Evolutionary conservation across 768 basidiomycete genomes (phyloP), one percentile per base, ranked within the genome.

Genomic region (Artomyces pyxidatus): DNA sequence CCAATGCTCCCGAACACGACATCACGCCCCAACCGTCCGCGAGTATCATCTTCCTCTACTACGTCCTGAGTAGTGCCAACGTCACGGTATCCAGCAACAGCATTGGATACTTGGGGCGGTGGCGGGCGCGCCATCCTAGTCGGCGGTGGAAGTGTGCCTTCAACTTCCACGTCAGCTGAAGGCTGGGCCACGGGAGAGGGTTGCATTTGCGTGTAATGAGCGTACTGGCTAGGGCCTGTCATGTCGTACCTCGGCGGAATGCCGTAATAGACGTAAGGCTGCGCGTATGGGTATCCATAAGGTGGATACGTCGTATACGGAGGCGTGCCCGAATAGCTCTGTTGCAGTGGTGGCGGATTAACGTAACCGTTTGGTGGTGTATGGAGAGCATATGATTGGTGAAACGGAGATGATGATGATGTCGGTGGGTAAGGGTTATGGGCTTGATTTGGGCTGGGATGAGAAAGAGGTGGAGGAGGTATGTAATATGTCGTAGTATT

Each of bases 251-350:
- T 42, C 46, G 28, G 53, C 29, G 30, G 37, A 50, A 51, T 53
- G 42, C 64, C 62, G 75, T 73, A 74, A 49, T 65, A 67, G 44
- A 65, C 54, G 27, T 72, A 65, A 5, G 70, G 68, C 49, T 66
- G 68, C 2, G 64, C 58, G 42, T 66, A 68, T 35, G 59, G 47
- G 51, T 56, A 62, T 29, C 60, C 59, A 52, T 69, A 69, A 22
- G 65, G 62, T 3, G 63, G 59, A 55, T 67, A 70, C 50, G 61
- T 57, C 12, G 65, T 47, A 44, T 68, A 71, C 8, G 67, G 64
- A 10, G 71, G 67, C 5, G 63, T 63, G 16, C 58, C 63, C 30
- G 63, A 59, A 17, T 57, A 54, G 30, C 55, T 54, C 40, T 37
- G 56, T n/a, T 47, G 55, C 17, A 38, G 42, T 29, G 63, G 58